These are phyloP conservation scores for Yamadazyma tumulicola DNA, from an alignment of 805 yeast genomes.

Conservation along the genomic window DNA sequence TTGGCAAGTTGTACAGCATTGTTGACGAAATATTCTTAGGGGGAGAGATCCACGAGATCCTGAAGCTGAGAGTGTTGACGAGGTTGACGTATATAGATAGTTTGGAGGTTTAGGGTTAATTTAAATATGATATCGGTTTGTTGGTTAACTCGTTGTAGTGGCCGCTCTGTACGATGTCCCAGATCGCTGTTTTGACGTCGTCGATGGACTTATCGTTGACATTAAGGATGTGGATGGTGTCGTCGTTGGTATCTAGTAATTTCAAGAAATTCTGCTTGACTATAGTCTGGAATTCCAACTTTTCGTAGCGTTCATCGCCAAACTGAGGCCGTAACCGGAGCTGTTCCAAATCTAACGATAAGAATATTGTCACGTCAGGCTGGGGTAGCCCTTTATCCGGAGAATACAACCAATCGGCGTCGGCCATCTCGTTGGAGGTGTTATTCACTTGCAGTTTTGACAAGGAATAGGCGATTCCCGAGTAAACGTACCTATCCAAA, in stretches of 20 bases:
- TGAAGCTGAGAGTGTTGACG: slow-evolving; percentile 62
- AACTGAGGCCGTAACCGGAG: slow-evolving; percentile 63
- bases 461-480: slow-evolving; percentile 88
- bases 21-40: slow-evolving; percentile 85
- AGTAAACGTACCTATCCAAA: slow-evolving; percentile 84
- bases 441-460: slow-evolving; percentile 54
- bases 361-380: slow-evolving; percentile 81
- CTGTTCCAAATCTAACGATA: slow-evolving; percentile 52
- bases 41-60: slow-evolving; percentile 88
- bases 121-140: slow-evolving; percentile 1
- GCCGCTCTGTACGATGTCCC: slow-evolving; percentile 26
- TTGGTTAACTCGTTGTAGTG: slow-evolving; percentile 5
- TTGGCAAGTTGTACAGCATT: slow-evolving; percentile 76
- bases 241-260: slow-evolving; percentile 33
- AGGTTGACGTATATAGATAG: slow-evolving; percentile 61
- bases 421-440: slow-evolving; percentile 23
- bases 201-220: slow-evolving; percentile 61
- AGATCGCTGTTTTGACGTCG: slow-evolving; percentile 48
- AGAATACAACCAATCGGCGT: slow-evolving; percentile 69
- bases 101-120: slow-evolving; percentile 2
- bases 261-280: slow-evolving; percentile 61
- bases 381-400: slow-evolving; percentile 84
- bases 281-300: slow-evolving; percentile 61
- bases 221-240: slow-evolving; percentile 41
- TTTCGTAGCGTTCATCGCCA: slow-evolving; percentile 94